Evolutionary conservation across 2,329 filamentous ascomycete genomes (phyloP).

Genomic region (Lachnellula subtilissima): DNA sequence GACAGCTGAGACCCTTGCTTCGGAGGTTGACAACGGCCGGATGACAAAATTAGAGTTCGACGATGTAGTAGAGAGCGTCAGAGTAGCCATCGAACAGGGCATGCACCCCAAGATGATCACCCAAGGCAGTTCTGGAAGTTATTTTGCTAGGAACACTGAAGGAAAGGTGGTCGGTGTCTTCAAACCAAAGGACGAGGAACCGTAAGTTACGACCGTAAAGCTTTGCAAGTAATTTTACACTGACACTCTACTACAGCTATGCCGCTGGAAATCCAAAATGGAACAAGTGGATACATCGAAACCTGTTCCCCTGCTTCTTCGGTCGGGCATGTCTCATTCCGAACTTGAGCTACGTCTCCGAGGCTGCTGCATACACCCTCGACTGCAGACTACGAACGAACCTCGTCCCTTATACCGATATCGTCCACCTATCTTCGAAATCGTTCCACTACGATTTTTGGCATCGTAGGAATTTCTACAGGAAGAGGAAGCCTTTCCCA

Average conservation of each 20-base stretch:
- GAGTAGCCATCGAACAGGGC: constrained; percentile 80
- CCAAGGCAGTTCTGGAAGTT: constrained; percentile 95
- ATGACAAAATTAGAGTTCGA: constrained; percentile 83
- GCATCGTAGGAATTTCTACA: constrained; percentile 83
- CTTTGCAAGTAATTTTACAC: too few species aligned
- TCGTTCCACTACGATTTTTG: constrained; percentile 98
- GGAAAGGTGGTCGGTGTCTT: constrained; percentile 97
- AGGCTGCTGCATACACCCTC: constrained; percentile 93
- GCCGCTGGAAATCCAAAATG: constrained; percentile 96
- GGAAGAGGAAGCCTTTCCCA: constrained; percentile 80
- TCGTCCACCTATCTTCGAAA: constrained; percentile 90
- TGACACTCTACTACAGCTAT: constrained; percentile 42
- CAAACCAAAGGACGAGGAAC: constrained; percentile 98
- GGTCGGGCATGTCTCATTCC: constrained; percentile 91
- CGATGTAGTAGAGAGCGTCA: constrained; percentile 82
- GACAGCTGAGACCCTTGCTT: constrained; percentile 68
- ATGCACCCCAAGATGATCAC: constrained; percentile 94
- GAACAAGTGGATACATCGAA: constrained; percentile 99
- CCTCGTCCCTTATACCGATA: constrained; percentile 93
- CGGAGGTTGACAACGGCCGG: constrained; percentile 52
- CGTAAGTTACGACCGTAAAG: constrained; percentile 31
- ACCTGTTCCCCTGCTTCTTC: constrained; percentile 96
- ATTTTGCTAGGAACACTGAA: constrained; percentile 87
- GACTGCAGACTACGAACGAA: constrained; percentile 86
- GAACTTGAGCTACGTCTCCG: constrained; percentile 95